A percentile compares a stretch with the other conserved stretches of the same genome.
These are phyloP conservation scores for Blastobotrys chiropterorum DNA, from an alignment of 805 yeast genomes.

Conservation along the genomic window DNA sequence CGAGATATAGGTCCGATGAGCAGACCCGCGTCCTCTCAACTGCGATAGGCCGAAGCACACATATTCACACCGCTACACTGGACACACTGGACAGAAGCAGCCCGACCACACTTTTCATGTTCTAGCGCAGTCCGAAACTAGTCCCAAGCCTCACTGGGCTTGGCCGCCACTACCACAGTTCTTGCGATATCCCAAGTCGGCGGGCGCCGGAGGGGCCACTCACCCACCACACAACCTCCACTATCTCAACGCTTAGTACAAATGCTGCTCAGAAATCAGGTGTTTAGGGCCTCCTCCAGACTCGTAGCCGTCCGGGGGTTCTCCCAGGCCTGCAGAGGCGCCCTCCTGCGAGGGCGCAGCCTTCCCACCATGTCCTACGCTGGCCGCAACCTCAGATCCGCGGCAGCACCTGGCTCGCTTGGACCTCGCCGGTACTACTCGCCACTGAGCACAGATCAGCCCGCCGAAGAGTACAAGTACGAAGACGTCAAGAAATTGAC, in stretches of 20 bases:
- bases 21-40: too few species aligned
- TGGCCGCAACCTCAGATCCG: conserved; percentile 3
- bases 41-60: too few species aligned
- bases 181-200: neutral
- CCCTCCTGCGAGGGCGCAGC: neutral
- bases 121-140: too few species aligned
- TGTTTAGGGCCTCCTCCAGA: neutral
- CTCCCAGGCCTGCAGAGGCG: neutral
- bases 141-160: too few species aligned
- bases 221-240: neutral
- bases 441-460: conserved; percentile 28
- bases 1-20: too few species aligned
- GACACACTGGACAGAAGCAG: too few species aligned
- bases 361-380: neutral
- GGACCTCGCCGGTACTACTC: conserved; percentile 18
- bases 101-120: too few species aligned
- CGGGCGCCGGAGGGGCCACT: neutral
- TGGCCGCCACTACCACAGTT: too few species aligned
- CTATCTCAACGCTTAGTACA: neutral
- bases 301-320: neutral
- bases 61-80: too few species aligned
- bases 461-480: conserved; percentile 49
- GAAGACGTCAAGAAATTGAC: conserved; percentile 46
- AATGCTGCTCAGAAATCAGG: neutral
- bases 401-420: neutral